These are phyloP conservation scores for Aspergillus mulundensis DNA, from an alignment of 495 filamentous ascomycete genomes.

Conservation along the genomic window DNA sequence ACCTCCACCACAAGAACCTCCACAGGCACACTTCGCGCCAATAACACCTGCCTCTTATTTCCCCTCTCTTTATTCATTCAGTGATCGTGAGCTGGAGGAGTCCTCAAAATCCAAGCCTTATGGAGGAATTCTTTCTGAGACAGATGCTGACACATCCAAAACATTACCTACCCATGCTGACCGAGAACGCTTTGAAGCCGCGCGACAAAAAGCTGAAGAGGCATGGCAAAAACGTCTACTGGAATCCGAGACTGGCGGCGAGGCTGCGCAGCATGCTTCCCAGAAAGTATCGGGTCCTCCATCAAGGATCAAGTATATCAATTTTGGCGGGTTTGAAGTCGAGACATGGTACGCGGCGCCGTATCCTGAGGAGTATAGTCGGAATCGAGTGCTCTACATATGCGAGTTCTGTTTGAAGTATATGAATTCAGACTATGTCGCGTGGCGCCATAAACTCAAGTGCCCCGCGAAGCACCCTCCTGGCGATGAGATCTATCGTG, in stretches of 20 bases:
- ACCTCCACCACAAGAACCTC: conserved; percentile 33
- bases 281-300: conserved; percentile 77
- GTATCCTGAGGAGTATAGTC: conserved; percentile 96
- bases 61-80: conserved; percentile 75
- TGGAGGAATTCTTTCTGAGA: conserved; percentile 84
- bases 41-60: conserved; percentile 52
- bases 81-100: conserved; percentile 84
- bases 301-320: conserved; percentile 97
- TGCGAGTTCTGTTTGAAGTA: conserved; percentile 99
- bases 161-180: conserved; percentile 78
- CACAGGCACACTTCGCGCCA: conserved; percentile 44
- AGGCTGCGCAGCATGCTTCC: conserved; percentile 45
- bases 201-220: conserved; percentile 83
- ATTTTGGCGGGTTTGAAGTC: conserved; percentile 94
- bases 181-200: conserved; percentile 78
- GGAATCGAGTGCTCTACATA: conserved; percentile 91
- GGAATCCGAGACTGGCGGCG: conserved; percentile 42
- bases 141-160: conserved; percentile 84
- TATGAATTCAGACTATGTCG: conserved; percentile 97
- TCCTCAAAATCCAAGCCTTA: conserved; percentile 85
- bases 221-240: conserved; percentile 71
- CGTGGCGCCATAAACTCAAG: conserved; percentile 97
- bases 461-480: conserved; percentile 94
- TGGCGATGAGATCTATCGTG: conserved; percentile 96
- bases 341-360: conserved; percentile 99